Conservation (phyloP, 176 grass and related monocot genomes). For the Ampelocalamus luodianensis region DNA sequence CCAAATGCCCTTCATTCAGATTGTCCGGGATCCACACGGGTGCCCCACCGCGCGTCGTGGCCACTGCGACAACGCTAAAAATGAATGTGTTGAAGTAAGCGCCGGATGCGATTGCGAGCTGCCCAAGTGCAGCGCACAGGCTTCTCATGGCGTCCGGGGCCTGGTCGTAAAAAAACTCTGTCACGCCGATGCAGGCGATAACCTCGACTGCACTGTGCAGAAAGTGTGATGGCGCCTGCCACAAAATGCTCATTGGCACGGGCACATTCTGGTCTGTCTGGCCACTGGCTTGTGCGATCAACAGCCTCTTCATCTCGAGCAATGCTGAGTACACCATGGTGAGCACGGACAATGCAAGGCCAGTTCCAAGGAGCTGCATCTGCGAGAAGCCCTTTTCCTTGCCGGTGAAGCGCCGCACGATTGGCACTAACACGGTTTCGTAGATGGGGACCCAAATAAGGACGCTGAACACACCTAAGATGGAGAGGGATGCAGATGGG, state of each 20-base stretch:
- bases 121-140: conserved; percentile 25
- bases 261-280: background rate
- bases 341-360: conserved; percentile 41
- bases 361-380: conserved; percentile 49
- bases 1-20: too few species aligned
- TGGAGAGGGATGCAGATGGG: conserved; percentile 46
- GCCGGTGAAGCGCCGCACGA: conserved; percentile 43
- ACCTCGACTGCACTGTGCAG: conserved; percentile 33
- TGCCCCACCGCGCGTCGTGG: too few species aligned
- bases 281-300: background rate
- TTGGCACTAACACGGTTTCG: conserved; percentile 42
- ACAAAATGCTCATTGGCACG: conserved; percentile 36
- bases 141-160: conserved; percentile 51
- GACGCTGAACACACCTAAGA: conserved; percentile 34
- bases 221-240: too few species aligned
- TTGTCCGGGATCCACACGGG: too few species aligned
- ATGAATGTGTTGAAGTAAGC: too few species aligned
- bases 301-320: conserved; percentile 46
- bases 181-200: conserved; percentile 25
- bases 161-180: conserved; percentile 53
- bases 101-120: background rate
- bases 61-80: too few species aligned
- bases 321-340: conserved; percentile 46
- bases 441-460: conserved; percentile 47
- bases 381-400: conserved; percentile 36